A percentile compares a stretch with the other conserved stretches of the same genome.
Evolutionary conservation across 2,329 filamentous ascomycete genomes (phyloP).

Genomic region (Claviceps lovelessii): DNA sequence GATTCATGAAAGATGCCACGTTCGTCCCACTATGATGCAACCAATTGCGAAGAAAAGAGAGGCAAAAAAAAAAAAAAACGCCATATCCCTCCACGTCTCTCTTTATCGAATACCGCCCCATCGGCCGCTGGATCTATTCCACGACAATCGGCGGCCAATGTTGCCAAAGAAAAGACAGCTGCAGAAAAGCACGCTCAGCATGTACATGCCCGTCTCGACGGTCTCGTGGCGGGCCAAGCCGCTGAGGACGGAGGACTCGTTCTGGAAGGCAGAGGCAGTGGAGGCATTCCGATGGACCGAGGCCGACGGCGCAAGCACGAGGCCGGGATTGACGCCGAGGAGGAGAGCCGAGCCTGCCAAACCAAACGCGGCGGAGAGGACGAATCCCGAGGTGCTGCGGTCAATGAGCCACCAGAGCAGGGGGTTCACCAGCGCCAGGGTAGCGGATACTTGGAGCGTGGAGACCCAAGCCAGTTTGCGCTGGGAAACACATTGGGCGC

Average conservation of each 20-base stretch:
- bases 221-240: slow-evolving; percentile 47
- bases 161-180: slow-evolving; percentile 94
- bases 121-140: slow-evolving; percentile 26
- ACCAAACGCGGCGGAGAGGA: slow-evolving; percentile 62
- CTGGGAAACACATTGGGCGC: slow-evolving; percentile 26
- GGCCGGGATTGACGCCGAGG: slow-evolving; percentile 59
- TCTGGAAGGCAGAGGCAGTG: not conserved
- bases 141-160: slow-evolving; percentile 68
- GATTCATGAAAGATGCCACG: too few relatives aligned
- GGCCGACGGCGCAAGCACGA: slow-evolving; percentile 55
- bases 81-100: too few relatives aligned
- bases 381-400: slow-evolving; percentile 69
- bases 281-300: slow-evolving; percentile 10
- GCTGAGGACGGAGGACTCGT: slow-evolving; percentile 20
- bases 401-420: slow-evolving; percentile 95
- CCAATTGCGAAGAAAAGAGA: too few relatives aligned
- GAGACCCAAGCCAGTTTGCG: slow-evolving; percentile 87
- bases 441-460: slow-evolving; percentile 81
- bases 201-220: slow-evolving; percentile 69
- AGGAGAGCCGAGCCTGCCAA: slow-evolving; percentile 59
- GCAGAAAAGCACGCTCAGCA: slow-evolving; percentile 86
- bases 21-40: too few relatives aligned
- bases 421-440: slow-evolving; percentile 80
- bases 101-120: slow-evolving; percentile 29
- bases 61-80: too few relatives aligned